Conservation (phyloP, 2,329 filamentous ascomycete genomes). For the Cordyceps cateniannulata region DNA sequence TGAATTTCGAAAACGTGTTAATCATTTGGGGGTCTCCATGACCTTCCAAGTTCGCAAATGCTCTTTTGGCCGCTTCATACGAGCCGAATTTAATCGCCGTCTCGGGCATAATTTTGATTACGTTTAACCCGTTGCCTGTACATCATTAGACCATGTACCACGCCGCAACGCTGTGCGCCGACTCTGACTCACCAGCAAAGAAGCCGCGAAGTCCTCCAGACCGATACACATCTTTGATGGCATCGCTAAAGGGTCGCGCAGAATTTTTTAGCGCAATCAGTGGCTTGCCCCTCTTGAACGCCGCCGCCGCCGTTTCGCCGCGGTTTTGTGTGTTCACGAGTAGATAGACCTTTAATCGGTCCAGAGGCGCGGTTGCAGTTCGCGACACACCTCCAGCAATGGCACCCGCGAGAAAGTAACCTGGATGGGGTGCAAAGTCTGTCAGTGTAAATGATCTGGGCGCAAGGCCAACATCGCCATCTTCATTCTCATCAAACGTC, state of each 20-base stretch:
- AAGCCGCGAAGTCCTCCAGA: slow-evolving; percentile 82
- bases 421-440: slow-evolving; percentile 74
- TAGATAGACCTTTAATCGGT: slow-evolving; percentile 94
- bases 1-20: slow-evolving; percentile 78
- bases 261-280: slow-evolving; percentile 59
- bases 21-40: slow-evolving; percentile 76
- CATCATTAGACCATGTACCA: slow-evolving; percentile 14
- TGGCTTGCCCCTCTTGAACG: slow-evolving; percentile 11
- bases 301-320: slow-evolving; percentile 41
- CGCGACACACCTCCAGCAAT: slow-evolving; percentile 90
- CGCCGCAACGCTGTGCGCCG: not conserved
- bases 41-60: slow-evolving; percentile 79
- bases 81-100: slow-evolving; percentile 97
- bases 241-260: slow-evolving; percentile 62
- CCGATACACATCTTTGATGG: slow-evolving; percentile 72
- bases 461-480: slow-evolving; percentile 25
- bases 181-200: slow-evolving; percentile 68
- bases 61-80: slow-evolving; percentile 90
- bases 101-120: slow-evolving; percentile 97
- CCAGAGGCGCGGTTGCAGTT: slow-evolving; percentile 90
- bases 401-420: slow-evolving; percentile 96
- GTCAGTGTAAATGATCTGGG: slow-evolving; percentile 43
- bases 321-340: slow-evolving; percentile 70
- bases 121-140: slow-evolving; percentile 87
- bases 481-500: slow-evolving; percentile 18